Evolutionary conservation across 2,329 filamentous ascomycete genomes (phyloP).

Genomic region (Venturia asperata): DNA sequence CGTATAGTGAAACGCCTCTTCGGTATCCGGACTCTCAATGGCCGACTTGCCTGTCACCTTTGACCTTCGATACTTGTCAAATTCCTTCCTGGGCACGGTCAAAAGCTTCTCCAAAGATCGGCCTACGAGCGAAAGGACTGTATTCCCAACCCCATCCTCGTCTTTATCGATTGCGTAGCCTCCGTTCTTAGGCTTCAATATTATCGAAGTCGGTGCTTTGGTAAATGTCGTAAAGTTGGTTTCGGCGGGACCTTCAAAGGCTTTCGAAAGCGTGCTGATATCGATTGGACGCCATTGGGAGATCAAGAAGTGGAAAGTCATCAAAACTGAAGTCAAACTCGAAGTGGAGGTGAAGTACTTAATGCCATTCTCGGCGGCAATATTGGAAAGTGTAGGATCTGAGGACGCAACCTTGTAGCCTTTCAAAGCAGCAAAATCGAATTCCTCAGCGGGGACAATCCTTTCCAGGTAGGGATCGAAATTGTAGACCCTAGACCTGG

Average conservation of each 20-base stretch:
- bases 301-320: slow-evolving; percentile 88
- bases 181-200: slow-evolving; percentile 62
- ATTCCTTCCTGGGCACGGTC: slow-evolving; percentile 73
- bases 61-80: slow-evolving; percentile 70
- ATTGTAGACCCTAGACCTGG: slow-evolving; percentile 81
- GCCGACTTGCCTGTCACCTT: slow-evolving; percentile 58
- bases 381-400: slow-evolving; percentile 61
- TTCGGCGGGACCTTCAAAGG: slow-evolving; percentile 49
- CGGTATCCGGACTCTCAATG: slow-evolving; percentile 55
- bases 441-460: slow-evolving; percentile 89
- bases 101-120: slow-evolving; percentile 96
- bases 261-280: slow-evolving; percentile 56
- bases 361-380: slow-evolving; percentile 53
- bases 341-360: slow-evolving; percentile 87
- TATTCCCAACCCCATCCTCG: slow-evolving; percentile 74
- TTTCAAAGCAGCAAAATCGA: slow-evolving; percentile 81
- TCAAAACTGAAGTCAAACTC: slow-evolving; percentile 82
- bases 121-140: slow-evolving; percentile 82
- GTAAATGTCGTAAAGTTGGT: slow-evolving; percentile 64
- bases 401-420: slow-evolving; percentile 88
- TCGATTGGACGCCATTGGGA: slow-evolving; percentile 75
- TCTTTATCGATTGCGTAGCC: slow-evolving; percentile 93
- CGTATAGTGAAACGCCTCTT: slow-evolving; percentile 69
- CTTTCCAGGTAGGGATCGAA: slow-evolving; percentile 90
- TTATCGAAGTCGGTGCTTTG: slow-evolving; percentile 68